Conservation (phyloP, 495 filamentous ascomycete species). For the Aspergillus coremiiformis region DNA sequence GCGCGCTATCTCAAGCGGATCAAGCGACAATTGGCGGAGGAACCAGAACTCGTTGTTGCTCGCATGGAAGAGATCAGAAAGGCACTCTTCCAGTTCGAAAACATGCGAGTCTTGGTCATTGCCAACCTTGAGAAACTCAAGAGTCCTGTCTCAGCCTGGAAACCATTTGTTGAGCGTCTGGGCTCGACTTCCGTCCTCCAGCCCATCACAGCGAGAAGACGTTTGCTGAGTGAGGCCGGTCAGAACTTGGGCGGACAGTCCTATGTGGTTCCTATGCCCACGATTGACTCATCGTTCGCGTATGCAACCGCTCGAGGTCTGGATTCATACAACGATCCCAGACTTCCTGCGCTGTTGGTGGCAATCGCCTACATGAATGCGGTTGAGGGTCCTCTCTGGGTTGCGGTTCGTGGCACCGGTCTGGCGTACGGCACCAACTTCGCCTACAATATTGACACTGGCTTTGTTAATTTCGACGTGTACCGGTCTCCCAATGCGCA, state of each 20-base stretch:
- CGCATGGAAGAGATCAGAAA: constrained; percentile 70
- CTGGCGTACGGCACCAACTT: constrained; percentile 85
- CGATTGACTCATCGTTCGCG: constrained; percentile 88
- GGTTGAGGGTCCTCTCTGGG: constrained; percentile 91
- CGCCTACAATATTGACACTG: constrained; percentile 63
- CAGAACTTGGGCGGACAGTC: constrained; percentile 62
- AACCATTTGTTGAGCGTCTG: constrained; percentile 48
- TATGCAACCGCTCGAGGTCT: constrained; percentile 68
- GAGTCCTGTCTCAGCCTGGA: constrained; percentile 80
- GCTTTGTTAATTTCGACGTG: constrained; percentile 71
- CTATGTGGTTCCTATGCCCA: constrained; percentile 81
- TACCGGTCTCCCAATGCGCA: constrained; percentile 85
- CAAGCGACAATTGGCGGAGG: constrained; percentile 62
- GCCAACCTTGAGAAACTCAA: constrained; percentile 70
- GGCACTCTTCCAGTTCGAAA: constrained; percentile 68
- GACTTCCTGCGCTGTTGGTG: constrained; percentile 75
- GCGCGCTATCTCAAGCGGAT: constrained; percentile 81
- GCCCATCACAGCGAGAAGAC: constrained; percentile 51
- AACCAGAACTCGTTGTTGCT: constrained; percentile 61
- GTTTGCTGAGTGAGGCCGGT: constrained; percentile 65
- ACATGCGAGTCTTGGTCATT: constrained; percentile 77
- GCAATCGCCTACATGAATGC: constrained; percentile 86
- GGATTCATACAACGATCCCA: constrained; percentile 63
- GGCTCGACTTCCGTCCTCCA: constrained; percentile 41
- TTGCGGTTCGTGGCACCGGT: constrained; percentile 81